Base-by-base conservation (phyloP, 768 basidiomycete genomes). In the Naganishia antarctica region DNA sequence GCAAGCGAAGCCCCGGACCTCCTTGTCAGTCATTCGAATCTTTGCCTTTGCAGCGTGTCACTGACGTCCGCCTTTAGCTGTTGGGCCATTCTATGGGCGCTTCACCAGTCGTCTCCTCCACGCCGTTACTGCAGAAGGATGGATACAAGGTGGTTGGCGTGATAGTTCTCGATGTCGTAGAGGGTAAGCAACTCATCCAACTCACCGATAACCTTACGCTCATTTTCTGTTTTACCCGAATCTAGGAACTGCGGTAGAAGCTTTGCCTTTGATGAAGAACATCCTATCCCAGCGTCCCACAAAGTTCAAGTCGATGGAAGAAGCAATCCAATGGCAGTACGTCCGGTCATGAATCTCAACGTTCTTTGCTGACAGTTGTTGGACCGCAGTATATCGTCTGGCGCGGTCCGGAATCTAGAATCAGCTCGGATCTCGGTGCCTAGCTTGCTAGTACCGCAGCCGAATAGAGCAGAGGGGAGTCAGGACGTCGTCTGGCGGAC, bases 51-150 rank as follows among this genome's bases (percentile, higher is more conserved):
- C n/a, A 37, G 21, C 18, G 3, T 37, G 9, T 40, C 31, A 26
- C 60, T 34, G 25, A 45, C 11, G 32, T 60, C 44, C 11, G 25
- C 21, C 16, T 32, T 2, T 25, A 76, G 88, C 83, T 96, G 7
- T 82, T 96, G 9, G 96, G 96, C 0, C 96, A 99, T 74, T 93
- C 90, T 64, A 94, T 99, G 88, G 96, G 96, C 15, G 94, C 93
- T 26, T 87, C 92, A 0, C 92, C 96, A 3, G 83, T 90, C 23
- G 84, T 88, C 8, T 84, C 85, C 4, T 82, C 86, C 1, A 85
- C 85, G 66, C 84, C 89, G 1, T 73, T 78, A 18, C 80, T 99
- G 1, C 83, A 88, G 60, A 82, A 84, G 46, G 80, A 79, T 25
- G 84, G 85, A 50, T 94, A 90, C 69, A 82, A 81, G 15, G 80